Percentiles rank a stretch among this genome's conserved stretches.
phyloP scores from a whole-genome alignment of 1,139 yeast genomes.

The Taphrina wiesneri region DNA sequence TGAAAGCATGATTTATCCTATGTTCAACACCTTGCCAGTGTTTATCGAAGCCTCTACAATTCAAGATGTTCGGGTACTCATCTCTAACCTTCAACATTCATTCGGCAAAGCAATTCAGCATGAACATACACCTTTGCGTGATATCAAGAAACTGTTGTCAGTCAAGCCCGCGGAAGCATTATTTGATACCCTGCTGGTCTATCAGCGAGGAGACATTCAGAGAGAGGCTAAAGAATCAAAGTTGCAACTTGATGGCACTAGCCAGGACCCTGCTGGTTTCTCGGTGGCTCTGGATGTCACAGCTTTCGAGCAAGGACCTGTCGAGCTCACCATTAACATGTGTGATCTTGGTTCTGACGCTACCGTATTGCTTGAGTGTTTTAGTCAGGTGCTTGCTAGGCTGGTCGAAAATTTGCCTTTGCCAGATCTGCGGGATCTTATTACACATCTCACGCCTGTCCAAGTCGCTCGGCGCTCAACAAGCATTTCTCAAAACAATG shows the following conservation, averaged over 20 bases:
- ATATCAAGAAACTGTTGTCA: constrained; percentile 38
- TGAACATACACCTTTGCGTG: constrained; percentile 39
- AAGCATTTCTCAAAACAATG: not conserved
- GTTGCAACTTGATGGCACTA: not conserved
- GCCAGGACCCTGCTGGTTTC: constrained; percentile 5
- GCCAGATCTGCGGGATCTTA: not conserved
- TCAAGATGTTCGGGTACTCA: constrained; percentile 21
- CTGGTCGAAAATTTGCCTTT: not conserved
- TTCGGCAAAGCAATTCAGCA: constrained; percentile 30
- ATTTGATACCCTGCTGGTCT: constrained; percentile 39
- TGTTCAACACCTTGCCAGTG: constrained; percentile 40
- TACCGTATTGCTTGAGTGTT: not conserved
- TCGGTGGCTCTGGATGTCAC: constrained; percentile 28
- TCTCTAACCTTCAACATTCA: constrained; percentile 29
- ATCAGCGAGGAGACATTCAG: constrained; percentile 27
- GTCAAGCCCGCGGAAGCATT: constrained; percentile 24
- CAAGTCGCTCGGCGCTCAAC: not conserved
- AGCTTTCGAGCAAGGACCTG: not conserved
- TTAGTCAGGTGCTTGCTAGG: not conserved
- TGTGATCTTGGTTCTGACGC: not conserved
- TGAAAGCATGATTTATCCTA: constrained; percentile 39
- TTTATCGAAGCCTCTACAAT: constrained; percentile 20
- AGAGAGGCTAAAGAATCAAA: not conserved
- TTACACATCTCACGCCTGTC: not conserved
- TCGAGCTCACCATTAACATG: not conserved